phyloP scores from a whole-genome alignment of 2,329 filamentous ascomycete species.

The Paracamarosporium sp. region DNA sequence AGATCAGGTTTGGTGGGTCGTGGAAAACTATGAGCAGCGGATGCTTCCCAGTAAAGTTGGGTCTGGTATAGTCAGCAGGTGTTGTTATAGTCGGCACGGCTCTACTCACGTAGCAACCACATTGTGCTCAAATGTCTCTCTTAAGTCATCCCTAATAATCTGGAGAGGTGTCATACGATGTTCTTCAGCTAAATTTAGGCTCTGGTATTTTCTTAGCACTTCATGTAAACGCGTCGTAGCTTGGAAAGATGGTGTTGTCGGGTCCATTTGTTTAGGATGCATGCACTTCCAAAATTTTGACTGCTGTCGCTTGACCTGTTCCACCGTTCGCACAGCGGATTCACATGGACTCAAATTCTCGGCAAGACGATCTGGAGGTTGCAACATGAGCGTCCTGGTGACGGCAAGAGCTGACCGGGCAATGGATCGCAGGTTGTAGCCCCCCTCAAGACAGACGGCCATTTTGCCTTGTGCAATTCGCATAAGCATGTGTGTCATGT shows the following conservation, averaged over 20 bases:
- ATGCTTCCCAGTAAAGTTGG: slow-evolving; percentile 68
- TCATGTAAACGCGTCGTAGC: slow-evolving; percentile 72
- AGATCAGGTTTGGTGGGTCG: slow-evolving; percentile 68
- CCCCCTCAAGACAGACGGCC: slow-evolving; percentile 91
- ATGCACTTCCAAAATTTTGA: slow-evolving; percentile 86
- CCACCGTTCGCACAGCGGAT: slow-evolving; percentile 61
- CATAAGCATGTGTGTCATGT: slow-evolving; percentile 99
- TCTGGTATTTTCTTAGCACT: slow-evolving; percentile 78
- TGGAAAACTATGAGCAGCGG: slow-evolving; percentile 87
- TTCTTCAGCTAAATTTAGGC: slow-evolving; percentile 72
- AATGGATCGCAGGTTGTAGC: slow-evolving; percentile 93
- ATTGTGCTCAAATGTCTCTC: slow-evolving; percentile 83
- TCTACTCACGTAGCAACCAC: slow-evolving; percentile 73
- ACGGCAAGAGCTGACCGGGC: slow-evolving; percentile 92
- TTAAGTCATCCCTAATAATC: slow-evolving; percentile 75
- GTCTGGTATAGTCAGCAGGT: slow-evolving; percentile 48
- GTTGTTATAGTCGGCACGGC: neutral
- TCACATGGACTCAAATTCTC: slow-evolving; percentile 55
- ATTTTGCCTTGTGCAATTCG: slow-evolving; percentile 88
- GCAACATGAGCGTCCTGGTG: slow-evolving; percentile 91
- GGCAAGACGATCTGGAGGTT: slow-evolving; percentile 74
- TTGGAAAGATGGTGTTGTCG: slow-evolving; percentile 33
- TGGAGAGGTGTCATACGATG: slow-evolving; percentile 81
- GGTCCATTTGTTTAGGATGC: slow-evolving; percentile 65
- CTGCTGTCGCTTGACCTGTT: slow-evolving; percentile 65